phyloP scores from a whole-genome alignment of 441 rosid genomes.

The Erodium trifolium region DNA sequence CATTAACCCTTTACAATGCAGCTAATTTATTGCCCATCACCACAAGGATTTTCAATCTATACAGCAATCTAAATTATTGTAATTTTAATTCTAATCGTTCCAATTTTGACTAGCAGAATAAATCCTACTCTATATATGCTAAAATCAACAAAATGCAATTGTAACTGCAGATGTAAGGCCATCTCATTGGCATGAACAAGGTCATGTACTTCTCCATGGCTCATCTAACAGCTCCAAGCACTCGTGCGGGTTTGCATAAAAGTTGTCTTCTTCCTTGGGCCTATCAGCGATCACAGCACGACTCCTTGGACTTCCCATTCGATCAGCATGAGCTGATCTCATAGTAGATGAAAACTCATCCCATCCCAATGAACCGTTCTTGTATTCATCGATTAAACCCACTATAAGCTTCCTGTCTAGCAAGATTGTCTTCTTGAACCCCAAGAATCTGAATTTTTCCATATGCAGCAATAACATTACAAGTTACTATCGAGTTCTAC shows the following conservation, averaged over 20 bases:
- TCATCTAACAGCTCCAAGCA: conserved; percentile 66
- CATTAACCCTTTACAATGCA: conserved; percentile 1
- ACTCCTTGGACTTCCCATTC: conserved; percentile 55
- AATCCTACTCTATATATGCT: conserved; percentile 4
- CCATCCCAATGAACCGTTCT: conserved; percentile 43
- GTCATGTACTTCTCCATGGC: conserved; percentile 44
- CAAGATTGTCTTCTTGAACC: conserved; percentile 59
- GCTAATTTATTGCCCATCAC: background rate
- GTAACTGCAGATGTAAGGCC: conserved; percentile 11
- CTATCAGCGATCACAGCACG: conserved; percentile 43
- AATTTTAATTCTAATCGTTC: background rate
- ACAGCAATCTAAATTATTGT: background rate
- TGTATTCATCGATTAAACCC: conserved; percentile 43
- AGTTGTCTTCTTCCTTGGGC: conserved; percentile 73
- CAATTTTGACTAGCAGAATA: background rate
- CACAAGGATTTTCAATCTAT: background rate
- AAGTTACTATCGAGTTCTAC: background rate
- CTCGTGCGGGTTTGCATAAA: conserved; percentile 65
- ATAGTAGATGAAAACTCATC: conserved; percentile 48
- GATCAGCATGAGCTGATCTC: conserved; percentile 44
- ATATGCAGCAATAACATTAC: background rate
- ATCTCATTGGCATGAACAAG: conserved; percentile 23
- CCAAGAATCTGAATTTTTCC: conserved; percentile 43
- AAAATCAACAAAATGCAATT: background rate
- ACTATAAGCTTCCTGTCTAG: conserved; percentile 52